Conservation (phyloP, 768 basidiomycete genomes). For the Tylopilus subfusipes region DNA sequence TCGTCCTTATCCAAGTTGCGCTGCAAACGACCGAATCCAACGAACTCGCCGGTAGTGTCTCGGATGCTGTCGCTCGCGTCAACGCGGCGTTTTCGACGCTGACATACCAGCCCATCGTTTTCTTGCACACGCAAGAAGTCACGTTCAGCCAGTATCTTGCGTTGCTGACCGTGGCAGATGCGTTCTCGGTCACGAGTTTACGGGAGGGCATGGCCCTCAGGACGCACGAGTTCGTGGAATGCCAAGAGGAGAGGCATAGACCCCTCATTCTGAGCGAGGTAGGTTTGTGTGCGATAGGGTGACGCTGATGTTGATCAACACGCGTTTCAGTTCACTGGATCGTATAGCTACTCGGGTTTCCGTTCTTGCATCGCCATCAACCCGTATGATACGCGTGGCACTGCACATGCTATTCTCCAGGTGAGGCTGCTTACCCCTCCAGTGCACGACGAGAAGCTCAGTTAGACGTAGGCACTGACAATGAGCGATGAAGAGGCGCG, state of each 20-base stretch:
- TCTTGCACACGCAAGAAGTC: conserved; percentile 79
- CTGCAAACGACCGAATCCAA: conserved; percentile 77
- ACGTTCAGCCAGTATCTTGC: conserved; percentile 86
- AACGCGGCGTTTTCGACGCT: conserved; percentile 81
- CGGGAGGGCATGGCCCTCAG: conserved; percentile 85
- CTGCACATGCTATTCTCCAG: conserved; percentile 73
- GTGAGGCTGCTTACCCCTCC: conserved; percentile 3
- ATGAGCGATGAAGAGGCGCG: conserved; percentile 73
- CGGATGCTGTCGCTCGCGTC: conserved; percentile 71
- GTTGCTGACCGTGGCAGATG: conserved; percentile 76
- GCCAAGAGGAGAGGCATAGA: conserved; percentile 65
- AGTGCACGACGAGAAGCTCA: conserved; percentile 4
- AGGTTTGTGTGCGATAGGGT: conserved; percentile 13
- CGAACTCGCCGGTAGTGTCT: conserved; percentile 68
- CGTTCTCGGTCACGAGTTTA: conserved; percentile 79
- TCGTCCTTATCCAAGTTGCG: conserved; percentile 84
- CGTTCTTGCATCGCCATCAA: conserved; percentile 83
- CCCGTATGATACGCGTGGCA: conserved; percentile 82
- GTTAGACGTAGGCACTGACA: conserved; percentile 49
- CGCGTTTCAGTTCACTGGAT: conserved; percentile 67
- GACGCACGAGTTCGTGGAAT: conserved; percentile 83
- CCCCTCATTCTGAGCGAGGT: conserved; percentile 81
- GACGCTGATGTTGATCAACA: background rate
- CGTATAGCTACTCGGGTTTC: conserved; percentile 84
- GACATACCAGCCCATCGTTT: conserved; percentile 85